A percentile compares a stretch with the other conserved stretches of the same genome.
Conservation (phyloP, 2,329 filamentous ascomycete species). For the Leptographium procerum region DNA sequence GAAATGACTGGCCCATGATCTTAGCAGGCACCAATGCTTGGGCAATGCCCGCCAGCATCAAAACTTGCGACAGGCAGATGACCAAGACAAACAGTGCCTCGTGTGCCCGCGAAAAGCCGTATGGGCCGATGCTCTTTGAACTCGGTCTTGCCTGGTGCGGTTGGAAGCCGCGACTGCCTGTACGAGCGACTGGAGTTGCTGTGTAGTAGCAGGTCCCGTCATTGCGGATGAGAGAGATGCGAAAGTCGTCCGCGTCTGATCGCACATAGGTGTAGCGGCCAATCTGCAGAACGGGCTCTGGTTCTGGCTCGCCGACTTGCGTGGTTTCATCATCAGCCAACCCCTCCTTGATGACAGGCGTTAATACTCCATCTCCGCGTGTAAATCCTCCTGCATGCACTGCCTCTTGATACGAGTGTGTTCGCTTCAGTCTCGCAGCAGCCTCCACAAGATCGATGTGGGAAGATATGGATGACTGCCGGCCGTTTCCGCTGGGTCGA, state of each 20-base stretch:
- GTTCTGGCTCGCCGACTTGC: slow-evolving; percentile 4
- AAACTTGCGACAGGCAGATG: slow-evolving; percentile 29
- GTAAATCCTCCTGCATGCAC: not conserved
- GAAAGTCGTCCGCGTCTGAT: slow-evolving; percentile 12
- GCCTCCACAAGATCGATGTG: slow-evolving; percentile 16
- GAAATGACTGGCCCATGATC: slow-evolving; percentile 36
- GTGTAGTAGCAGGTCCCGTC: slow-evolving; percentile 7
- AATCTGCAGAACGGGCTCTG: slow-evolving; percentile 14
- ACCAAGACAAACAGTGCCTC: slow-evolving; percentile 27
- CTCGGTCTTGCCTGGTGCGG: not conserved
- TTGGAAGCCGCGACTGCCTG: not conserved
- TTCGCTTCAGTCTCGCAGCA: slow-evolving; percentile 8
- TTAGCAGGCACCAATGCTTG: slow-evolving; percentile 35
- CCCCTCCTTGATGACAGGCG: not conserved
- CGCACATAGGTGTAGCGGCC: slow-evolving; percentile 16
- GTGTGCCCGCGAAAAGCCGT: slow-evolving; percentile 15
- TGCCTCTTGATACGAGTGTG: slow-evolving; percentile 4
- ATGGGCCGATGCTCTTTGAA: slow-evolving; percentile 6
- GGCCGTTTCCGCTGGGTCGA: no score
- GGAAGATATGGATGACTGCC: slow-evolving; percentile 1
- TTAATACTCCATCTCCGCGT: not conserved
- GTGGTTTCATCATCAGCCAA: not conserved
- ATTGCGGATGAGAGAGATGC: slow-evolving; percentile 9
- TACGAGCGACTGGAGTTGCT: not conserved
- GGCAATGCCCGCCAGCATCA: slow-evolving; percentile 36